Base-by-base conservation (phyloP, 83 land plant genomes). In the Isoetes engelmannii region DNA sequence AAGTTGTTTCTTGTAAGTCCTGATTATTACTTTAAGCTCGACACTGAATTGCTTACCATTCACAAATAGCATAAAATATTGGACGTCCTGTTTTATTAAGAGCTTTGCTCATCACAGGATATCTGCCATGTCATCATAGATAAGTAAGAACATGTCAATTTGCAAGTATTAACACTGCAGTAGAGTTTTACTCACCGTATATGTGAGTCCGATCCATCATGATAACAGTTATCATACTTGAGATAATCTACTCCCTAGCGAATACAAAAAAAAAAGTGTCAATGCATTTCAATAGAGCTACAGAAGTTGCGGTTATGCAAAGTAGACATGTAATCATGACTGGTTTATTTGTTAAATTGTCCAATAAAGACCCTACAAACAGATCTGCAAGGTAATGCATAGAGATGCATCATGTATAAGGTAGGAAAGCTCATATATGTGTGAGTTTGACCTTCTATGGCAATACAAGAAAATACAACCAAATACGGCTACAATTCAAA, bases 41-140 rank as follows among this genome's bases (percentile, higher is more conserved):
- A 28, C 37, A 28, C 37, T 28, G 2, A 28, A 28, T 28, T 28
- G 37, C 37, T 28, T 28, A 28, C 37, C 73, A 70, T 59, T 70
- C 73, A 59, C 73, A 70, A n/a, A 70, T 58, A 6, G 73, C 41
- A 49, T 59, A 70, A 13, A 70, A 70, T 19, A 70, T 70, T 0
- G 73, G 47, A 8, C 73, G 62, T 8, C 73, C 73, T 45, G 45
- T 70, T 43, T 59, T 58, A 47, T 42, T 18, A 10, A 70, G 64
- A 9, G 73, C 73, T 59, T 70, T 48, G 18, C 73, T 60, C 73
- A 70, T 70, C 13, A 12, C 64, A 15, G 44, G n/a, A 19, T 59
- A 70, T 19, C 73, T 70, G 73, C 1, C 42, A 59, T 8, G 62
- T 28, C 47, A 64, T 41, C 20, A 59, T 37, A 59, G 62, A 59